phyloP scores from a whole-genome alignment of 352 stramenopile genomes.

The Phytophthora cryptogea region DNA sequence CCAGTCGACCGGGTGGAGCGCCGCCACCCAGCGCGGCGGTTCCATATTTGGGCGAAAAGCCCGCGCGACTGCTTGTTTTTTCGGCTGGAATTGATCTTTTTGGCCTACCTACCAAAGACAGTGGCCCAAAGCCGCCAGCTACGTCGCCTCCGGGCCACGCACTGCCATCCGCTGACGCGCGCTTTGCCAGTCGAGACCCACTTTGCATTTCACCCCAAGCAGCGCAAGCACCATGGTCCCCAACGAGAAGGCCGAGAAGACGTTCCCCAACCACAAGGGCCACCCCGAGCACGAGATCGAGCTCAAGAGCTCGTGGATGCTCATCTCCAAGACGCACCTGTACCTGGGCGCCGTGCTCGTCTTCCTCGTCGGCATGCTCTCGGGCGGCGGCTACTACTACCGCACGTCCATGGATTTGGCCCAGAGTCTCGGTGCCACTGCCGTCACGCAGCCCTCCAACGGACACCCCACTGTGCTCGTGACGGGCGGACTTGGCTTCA shows the following conservation, averaged over 20 bases:
- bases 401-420: constrained; percentile 35
- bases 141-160: not conserved
- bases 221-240: constrained; percentile 18
- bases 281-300: constrained; percentile 46
- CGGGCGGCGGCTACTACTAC: constrained; percentile 66
- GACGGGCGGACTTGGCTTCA: constrained; percentile 82
- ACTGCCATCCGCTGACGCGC: constrained; percentile 12
- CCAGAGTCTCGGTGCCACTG: constrained; percentile 22
- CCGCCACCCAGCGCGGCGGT: not conserved
- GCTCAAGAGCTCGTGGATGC: constrained; percentile 71
- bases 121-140: not conserved
- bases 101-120: constrained; percentile 12
- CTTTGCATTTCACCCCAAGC: constrained; percentile 42
- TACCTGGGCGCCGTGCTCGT: constrained; percentile 64
- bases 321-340: constrained; percentile 69
- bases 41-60: constrained; percentile 16
- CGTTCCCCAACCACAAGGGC: constrained; percentile 47
- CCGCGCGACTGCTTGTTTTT: constrained; percentile 16
- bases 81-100: constrained; percentile 19
- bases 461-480: constrained; percentile 68
- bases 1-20: not conserved
- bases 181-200: constrained; percentile 15
- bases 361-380: constrained; percentile 69
- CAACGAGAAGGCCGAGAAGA: constrained; percentile 26
- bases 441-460: constrained; percentile 26